Percentiles rank a stretch among this genome's conserved stretches.
These are phyloP conservation scores for Aspergillus niger DNA, from an alignment of 2,329 filamentous ascomycete species.

Conservation along the genomic window DNA sequence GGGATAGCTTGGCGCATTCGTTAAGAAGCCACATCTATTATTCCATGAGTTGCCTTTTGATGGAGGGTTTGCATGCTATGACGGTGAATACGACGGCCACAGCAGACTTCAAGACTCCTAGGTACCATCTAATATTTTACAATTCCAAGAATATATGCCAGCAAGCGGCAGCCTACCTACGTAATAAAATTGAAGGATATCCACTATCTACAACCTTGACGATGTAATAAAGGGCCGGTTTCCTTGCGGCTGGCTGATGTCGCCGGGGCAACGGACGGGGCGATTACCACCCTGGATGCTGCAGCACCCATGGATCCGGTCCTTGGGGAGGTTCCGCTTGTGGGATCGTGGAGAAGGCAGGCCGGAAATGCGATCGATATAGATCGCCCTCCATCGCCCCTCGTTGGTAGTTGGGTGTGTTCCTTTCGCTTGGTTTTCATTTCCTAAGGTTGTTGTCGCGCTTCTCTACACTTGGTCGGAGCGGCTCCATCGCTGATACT, in stretches of 20 bases:
- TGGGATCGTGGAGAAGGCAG: slow-evolving; percentile 17
- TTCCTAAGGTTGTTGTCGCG: neutral
- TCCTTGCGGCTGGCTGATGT: slow-evolving; percentile 9
- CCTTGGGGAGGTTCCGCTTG: slow-evolving; percentile 10
- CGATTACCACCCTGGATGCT: neutral
- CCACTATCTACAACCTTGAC: neutral
- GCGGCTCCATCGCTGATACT: slow-evolving; percentile 6
- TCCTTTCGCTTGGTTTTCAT: neutral
- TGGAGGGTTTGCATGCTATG: no score
- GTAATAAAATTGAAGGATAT: neutral
- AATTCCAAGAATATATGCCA: neutral
- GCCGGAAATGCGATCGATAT: slow-evolving; percentile 9
- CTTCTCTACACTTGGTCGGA: neutral
- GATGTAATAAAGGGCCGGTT: neutral
- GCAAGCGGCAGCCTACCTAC: neutral
- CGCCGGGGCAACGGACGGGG: slow-evolving; percentile 19
- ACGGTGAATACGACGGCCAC: neutral
- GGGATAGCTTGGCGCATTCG: neutral
- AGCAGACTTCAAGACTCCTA: neutral
- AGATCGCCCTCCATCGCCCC: neutral
- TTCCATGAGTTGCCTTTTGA: no score
- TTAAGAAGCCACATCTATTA: no score
- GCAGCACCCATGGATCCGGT: slow-evolving; percentile 15
- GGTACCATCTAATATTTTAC: neutral
- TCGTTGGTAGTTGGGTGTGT: neutral